Conservation (phyloP, 345 rosid genomes). For the Syzygium aromaticum region DNA sequence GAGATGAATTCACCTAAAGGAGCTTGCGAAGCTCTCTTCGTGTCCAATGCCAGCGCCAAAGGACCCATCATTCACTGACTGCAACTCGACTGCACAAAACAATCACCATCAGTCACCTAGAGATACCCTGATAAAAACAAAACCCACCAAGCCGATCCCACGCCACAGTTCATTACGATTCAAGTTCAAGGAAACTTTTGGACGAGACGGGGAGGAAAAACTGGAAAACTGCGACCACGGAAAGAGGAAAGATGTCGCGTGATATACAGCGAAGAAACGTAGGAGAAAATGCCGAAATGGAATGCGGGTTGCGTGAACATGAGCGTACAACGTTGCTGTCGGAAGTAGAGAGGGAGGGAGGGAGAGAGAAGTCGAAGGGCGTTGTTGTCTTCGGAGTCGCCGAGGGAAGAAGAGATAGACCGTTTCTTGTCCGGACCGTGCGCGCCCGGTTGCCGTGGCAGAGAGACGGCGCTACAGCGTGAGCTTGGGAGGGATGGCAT, state of each 20-base stretch:
- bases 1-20: slow-evolving; percentile 1
- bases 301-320: neutral
- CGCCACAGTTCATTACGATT: neutral
- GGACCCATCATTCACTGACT: slow-evolving; percentile 18
- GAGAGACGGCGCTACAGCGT: neutral
- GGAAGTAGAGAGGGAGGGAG: neutral
- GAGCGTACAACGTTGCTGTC: neutral
- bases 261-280: neutral
- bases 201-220: neutral
- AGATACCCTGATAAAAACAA: neutral
- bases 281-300: neutral
- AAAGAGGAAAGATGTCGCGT: neutral
- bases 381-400: neutral
- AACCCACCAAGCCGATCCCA: neutral
- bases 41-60: slow-evolving; percentile 17
- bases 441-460: neutral
- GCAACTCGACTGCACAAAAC: neutral
- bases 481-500: neutral
- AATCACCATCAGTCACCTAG: neutral
- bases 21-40: slow-evolving; percentile 16
- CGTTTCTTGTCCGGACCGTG: neutral
- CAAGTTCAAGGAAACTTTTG: neutral
- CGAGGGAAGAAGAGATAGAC: neutral
- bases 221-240: neutral
- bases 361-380: neutral